Base-by-base conservation (phyloP, 345 rosid genomes). In the Salix purpurea region DNA sequence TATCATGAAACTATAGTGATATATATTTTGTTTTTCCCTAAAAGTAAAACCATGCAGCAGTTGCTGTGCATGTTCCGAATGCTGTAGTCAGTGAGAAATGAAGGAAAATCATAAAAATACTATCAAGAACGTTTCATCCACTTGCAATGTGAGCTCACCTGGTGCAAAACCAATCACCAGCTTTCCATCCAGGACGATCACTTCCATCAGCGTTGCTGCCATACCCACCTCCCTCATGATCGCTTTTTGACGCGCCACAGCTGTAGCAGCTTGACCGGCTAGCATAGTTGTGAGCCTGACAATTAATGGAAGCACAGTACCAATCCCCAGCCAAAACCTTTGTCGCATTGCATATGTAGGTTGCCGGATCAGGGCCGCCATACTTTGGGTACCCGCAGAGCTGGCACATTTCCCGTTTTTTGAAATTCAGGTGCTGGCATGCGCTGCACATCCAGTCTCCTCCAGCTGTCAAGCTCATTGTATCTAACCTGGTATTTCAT, bases 401-500 rank as follows among this genome's bases (percentile, higher is more conserved):
- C 42, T 91, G 96, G 77, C 97, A 92, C 40, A 77, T 75, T 34
- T 92, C 96, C 76, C 97, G 79, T 83, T 85, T 92, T 73, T 90
- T 91, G 87, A 92, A 92, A 75, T 92, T 92, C 83, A 86, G 83
- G 74, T 92, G 91, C 30, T 88, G 87, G 81, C 97, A 92, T 16
- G 91, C 94, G 7, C 84, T 87, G 26, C 97, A 92, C 85, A 89
- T 83, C 97, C 97, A 92, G 32, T 92, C 97, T 86, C 94, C 96
- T 86, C 96, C 94, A 8, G 62, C 62, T 56, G 83, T 56, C 91
- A 91, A 87, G 86, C 88, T 92, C 97, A 92, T 92, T 78, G 74
- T 79, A 15, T 61, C 73, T 67, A 73, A 65, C 77, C 81, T 74
- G 73, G 36, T 48, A 23, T 2, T 54, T 21, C 3, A 54, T 54